Percentiles rank a stretch among this genome's conserved stretches.
Evolutionary conservation across 306 rosid genomes (phyloP).

Genomic region (Betula pendula): DNA sequence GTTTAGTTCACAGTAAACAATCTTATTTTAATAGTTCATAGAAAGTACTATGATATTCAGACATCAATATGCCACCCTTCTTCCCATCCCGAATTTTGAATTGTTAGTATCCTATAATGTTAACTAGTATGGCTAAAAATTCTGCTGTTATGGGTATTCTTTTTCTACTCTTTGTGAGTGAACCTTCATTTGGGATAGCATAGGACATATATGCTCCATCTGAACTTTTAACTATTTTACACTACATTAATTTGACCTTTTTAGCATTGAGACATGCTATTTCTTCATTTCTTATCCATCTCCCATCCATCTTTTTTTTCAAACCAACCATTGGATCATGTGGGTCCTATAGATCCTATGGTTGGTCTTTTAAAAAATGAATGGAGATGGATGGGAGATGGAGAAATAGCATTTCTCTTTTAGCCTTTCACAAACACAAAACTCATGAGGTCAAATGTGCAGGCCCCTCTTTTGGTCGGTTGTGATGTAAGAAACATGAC

Average conservation of each 20-base stretch:
- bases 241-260: neutral
- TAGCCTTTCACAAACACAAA: slow-evolving; percentile 29
- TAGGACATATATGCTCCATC: slow-evolving; percentile 4
- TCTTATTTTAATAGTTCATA: neutral
- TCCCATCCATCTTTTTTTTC: too few species aligned
- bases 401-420: too few species aligned
- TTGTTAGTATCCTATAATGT: slow-evolving; percentile 8
- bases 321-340: too few species aligned
- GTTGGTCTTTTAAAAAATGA: too few species aligned
- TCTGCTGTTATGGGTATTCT: neutral
- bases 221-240: neutral
- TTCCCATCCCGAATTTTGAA: slow-evolving; percentile 5
- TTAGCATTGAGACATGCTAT: too few species aligned
- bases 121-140: neutral
- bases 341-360: too few species aligned
- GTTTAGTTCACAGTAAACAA: neutral
- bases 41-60: neutral
- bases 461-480: slow-evolving; percentile 94
- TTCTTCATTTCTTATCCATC: too few species aligned
- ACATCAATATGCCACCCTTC: neutral
- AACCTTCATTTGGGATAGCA: slow-evolving; percentile 13
- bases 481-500: slow-evolving; percentile 84
- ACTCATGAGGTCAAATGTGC: slow-evolving; percentile 35
- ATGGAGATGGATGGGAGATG: too few species aligned
- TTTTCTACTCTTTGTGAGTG: neutral